phyloP scores from a whole-genome alignment of 169 alveolate genomes.

The Plasmodium fragile region DNA sequence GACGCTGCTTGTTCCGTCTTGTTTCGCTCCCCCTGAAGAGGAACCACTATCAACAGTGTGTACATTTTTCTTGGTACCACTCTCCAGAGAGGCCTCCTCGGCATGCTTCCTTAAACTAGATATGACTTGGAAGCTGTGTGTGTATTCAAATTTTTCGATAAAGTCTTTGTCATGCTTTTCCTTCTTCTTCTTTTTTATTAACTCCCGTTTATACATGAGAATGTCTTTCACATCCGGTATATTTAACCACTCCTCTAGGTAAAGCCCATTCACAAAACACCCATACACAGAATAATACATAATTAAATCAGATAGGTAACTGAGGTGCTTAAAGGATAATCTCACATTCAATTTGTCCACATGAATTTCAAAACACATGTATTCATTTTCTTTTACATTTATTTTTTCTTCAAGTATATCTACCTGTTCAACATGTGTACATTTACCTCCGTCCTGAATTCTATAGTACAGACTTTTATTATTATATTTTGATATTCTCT shows the following conservation, averaged over 20 bases:
- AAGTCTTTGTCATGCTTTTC: conserved; percentile 63
- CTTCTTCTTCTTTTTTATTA: conserved; percentile 44
- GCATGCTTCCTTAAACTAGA: conserved; percentile 34
- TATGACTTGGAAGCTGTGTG: conserved; percentile 59
- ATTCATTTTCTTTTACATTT: conserved; percentile 66
- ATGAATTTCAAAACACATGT: conserved; percentile 29
- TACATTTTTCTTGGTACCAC: background rate
- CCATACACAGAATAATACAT: conserved; percentile 37
- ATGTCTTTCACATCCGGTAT: conserved; percentile 49
- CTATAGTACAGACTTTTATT: conserved; percentile 1
- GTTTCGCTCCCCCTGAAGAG: background rate
- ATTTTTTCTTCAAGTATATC: conserved; percentile 45
- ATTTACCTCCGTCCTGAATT: background rate
- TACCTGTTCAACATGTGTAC: conserved; percentile 4
- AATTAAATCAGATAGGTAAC: conserved; percentile 14
- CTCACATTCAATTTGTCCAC: conserved; percentile 21
- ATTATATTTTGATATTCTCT: background rate
- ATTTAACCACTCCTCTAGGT: conserved; percentile 46
- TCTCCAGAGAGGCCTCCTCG: background rate
- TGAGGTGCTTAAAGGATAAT: conserved; percentile 21
- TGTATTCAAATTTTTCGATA: conserved; percentile 52
- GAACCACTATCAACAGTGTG: background rate
- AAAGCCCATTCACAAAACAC: conserved; percentile 35
- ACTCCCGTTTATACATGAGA: conserved; percentile 37
- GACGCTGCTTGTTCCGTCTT: background rate